Base-by-base conservation (phyloP, 306 rosid species). In the Rosa persica region DNA sequence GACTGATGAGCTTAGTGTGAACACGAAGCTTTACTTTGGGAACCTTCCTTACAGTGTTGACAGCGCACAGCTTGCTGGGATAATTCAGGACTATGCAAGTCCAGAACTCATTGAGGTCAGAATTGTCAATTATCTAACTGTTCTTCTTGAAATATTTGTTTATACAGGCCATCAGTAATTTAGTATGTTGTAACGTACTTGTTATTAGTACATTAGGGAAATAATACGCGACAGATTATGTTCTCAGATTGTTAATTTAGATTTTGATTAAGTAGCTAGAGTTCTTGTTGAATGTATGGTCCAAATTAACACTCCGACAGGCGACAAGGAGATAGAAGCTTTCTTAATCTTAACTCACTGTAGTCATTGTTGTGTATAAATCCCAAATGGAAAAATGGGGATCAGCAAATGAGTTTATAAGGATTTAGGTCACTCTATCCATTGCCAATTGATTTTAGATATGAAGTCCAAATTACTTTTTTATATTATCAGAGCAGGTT, bases 21-120 rank as follows among this genome's bases (percentile, higher is more conserved):
- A 17, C 72, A 94, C 99, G 12, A 96, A 96, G 86, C 98, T 96
- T 70, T 96, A 96, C 84, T 86, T 96, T 87, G 99, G 99, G 66
- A 96, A 96, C 83, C 79, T 96, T 87, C 98, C 98, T 60, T 96
- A 93, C 25, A 89, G 96, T 77, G 96, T 96, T 72, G 99, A 96
- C 42, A 96, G 99, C 75, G 90, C 99, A 17, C 92, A 89, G 81
- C 99, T 96, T 78, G 97, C 98, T 12, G 99, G 92, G n/a, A 65
- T 96, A 4, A 88, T 96, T 79, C 90, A 96, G 83, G 96, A 91
- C 2, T 78, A 81, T 47, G 96, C 88, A 19, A 89, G 92, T 51
- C 94, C 99, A 2, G 98, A 93, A 83, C 89, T 93, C 22, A 85
- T 93, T 76, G 98, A 95, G 99, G 99, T 95, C 73, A 12, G 76